Evolutionary conservation across 208 protist species (phyloP).

Genomic region (Ichthyophonus hoferi): DNA sequence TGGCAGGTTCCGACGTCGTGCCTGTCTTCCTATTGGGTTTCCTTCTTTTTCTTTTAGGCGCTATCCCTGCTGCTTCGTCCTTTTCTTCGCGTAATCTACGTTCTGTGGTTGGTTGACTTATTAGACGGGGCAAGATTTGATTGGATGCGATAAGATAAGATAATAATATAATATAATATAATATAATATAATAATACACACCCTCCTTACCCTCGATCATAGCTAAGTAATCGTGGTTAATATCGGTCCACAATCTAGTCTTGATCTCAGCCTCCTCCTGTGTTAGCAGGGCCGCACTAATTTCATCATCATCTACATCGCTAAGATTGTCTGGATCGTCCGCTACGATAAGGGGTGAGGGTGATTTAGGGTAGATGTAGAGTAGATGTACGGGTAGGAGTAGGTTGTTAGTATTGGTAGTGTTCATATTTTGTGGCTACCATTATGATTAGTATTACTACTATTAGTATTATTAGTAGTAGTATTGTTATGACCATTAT

Average conservation of each 20-base stretch:
- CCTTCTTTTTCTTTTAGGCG: neutral
- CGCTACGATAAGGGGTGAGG: neutral
- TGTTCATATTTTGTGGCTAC: too few relatives aligned
- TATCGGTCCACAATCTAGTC: conserved; percentile 18
- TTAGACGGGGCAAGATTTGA: too few relatives aligned
- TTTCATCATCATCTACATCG: conserved; percentile 29
- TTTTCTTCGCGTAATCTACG: too few relatives aligned
- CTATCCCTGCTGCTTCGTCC: neutral
- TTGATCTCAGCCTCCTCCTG: conserved; percentile 19
- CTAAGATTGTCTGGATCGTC: conserved; percentile 22
- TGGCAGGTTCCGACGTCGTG: neutral
- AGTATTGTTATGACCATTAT: too few relatives aligned
- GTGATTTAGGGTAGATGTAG: neutral
- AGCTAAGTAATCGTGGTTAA: conserved; percentile 23
- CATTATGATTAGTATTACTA: too few relatives aligned
- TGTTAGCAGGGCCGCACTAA: neutral
- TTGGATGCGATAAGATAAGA: too few relatives aligned
- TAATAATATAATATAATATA: too few relatives aligned
- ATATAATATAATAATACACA: too few relatives aligned
- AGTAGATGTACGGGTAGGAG: neutral
- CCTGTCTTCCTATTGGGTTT: neutral
- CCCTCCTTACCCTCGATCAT: neutral
- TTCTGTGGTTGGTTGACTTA: too few relatives aligned
- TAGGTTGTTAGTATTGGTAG: too few relatives aligned
- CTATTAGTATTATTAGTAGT: too few relatives aligned